phyloP scores from a whole-genome alignment of 768 basidiomycete genomes.

The Tephrocybe sp. region DNA sequence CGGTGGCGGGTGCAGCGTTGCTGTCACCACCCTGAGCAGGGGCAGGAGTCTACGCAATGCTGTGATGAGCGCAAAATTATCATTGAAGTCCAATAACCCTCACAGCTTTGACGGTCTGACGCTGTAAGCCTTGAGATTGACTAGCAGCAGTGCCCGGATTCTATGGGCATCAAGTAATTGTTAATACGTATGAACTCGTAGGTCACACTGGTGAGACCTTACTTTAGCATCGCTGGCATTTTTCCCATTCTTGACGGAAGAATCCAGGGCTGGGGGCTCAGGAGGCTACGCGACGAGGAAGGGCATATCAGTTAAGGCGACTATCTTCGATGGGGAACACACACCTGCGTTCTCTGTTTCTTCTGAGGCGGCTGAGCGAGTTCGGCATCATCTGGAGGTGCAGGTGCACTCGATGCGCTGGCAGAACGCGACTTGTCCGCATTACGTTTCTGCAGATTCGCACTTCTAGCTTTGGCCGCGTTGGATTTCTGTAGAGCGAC shows the following conservation, averaged over 20 bases:
- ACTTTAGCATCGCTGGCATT: not conserved
- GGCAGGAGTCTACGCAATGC: not conserved
- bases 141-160: not conserved
- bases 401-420: not conserved
- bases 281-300: not conserved
- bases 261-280: not conserved
- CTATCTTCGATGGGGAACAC: not conserved
- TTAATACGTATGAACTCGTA: not conserved
- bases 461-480: not conserved
- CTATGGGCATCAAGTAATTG: not conserved
- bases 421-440: not conserved
- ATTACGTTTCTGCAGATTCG: conserved; percentile 1
- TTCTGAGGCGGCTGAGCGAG: not conserved
- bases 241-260: not conserved
- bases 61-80: not conserved
- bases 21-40: not conserved
- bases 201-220: not conserved
- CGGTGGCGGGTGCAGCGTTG: not conserved
- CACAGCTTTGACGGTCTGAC: not conserved
- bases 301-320: not conserved
- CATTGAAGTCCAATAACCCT: not conserved
- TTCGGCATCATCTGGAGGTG: not conserved
- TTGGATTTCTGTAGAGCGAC: not conserved
- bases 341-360: not conserved
- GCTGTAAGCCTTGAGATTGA: not conserved